Evolutionary conservation across 1,139 yeast genomes (phyloP), one percentile per base, ranked within the genome.

Genomic region (Hyphopichia pseudoburtonii): DNA sequence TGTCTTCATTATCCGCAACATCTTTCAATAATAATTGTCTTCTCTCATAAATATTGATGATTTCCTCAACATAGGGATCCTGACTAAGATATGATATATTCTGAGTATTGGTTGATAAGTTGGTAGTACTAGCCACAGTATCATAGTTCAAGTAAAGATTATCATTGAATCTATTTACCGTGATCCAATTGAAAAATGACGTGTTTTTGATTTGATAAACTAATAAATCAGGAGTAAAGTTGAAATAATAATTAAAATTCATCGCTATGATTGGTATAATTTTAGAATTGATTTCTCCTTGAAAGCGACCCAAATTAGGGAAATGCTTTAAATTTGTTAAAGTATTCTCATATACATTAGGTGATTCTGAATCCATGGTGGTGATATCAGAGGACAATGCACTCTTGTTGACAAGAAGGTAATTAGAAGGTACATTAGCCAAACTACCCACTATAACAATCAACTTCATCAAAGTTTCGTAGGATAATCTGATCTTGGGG

Each of bases 141-240:
- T 57, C 48, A 27, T 50, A 58, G 8, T 41, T 46, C 15, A 56
- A 36, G 42, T 64, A 64, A 28, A 52, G 43, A 30, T 57, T 57
- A 15, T 56, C 50, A 19, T 58, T 52, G 29, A 62, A 55, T 18
- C 52, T 44, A 38, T 62, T 64, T 0, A 62, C 64, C 1, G 72
- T 65, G 32, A 70, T 45, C 76, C 76, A 70, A 34, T 60, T 60
- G 38, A 69, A 54, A 33, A 70, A 65, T 2, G 73, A 66, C n/a
- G 57, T 50, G 42, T 52, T 62, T 42, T 56, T 57, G 21, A 63
- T 49, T 24, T 61, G 53, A 19, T 45, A 46, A 17, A 51, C 40
- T 26, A 65, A 43, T 27, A 68, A 47, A 45, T 70, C 76, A 1
- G 61, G 63, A 19, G 56, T 50, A 36, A 55, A 56, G 3, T 48